Evolutionary conservation across 1,284 basidiomycete genomes (phyloP), one percentile per base, ranked within the genome.

Genomic region (Porodaedalea pini): DNA sequence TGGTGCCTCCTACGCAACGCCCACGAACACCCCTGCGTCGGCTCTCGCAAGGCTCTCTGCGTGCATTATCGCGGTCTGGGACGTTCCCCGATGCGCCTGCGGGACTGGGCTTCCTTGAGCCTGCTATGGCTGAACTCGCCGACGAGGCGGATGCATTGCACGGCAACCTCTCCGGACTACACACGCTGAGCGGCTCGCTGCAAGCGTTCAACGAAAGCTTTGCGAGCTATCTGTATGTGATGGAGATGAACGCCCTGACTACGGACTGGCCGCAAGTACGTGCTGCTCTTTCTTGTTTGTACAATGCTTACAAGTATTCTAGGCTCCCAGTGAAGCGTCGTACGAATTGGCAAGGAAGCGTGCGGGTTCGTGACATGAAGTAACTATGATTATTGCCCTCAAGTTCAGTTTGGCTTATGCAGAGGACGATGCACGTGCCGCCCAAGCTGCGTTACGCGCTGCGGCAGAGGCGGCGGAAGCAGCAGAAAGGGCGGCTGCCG

Each of bases 241-340:
- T 97, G 81, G 89, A 93, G 69, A 96, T 97, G 92, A 95, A 96
- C 67, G 88, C 92, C 0, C 82, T 95, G 62, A 94, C 93, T 27
- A 86, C 88, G 0, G 94, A 96, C 69, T 97, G 93, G 93, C 83
- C 83, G 0, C 88, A 95, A 79, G 92, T 88, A 64, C 59, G 80
- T 67, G 5, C 0, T 5, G 13, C 13, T n/a, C 23, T 2, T 37
- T 31, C 34, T 41, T 58, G 36, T 48, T 41, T 36, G 5, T 15
- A 27, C 3, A 3, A 21, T 34, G 27, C 19, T 36, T 34, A 39
- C 50, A 45, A 23, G 54, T 56, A 15, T 11, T 40, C 27, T 39
- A 90, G 83, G 82, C 82, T 23, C 86, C 90, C 0, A 80, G 77
- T 1, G 78, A 84, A 43, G 77, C 74, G 13, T 89, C 86, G 0